Conservation (phyloP, 768 basidiomycete genomes). For the Suillus subluteus region DNA sequence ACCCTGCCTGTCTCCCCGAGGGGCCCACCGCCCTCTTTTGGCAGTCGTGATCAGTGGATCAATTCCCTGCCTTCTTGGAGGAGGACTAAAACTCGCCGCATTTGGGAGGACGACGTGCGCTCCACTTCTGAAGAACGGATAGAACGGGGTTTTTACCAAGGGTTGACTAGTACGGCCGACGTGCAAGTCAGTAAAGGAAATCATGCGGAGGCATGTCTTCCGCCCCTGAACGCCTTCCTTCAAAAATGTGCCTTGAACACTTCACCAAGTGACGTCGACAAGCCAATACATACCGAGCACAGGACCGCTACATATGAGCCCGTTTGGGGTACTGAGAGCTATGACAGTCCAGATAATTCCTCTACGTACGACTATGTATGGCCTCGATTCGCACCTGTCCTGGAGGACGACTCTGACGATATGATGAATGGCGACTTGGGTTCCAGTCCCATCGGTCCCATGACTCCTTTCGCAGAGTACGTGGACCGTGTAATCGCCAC, state of each 20-base stretch:
- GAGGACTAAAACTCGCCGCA: constrained; percentile 65
- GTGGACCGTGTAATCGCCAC: constrained; percentile 72
- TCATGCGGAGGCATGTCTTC: constrained; percentile 83
- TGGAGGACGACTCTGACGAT: constrained; percentile 68
- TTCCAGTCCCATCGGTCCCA: constrained; percentile 73
- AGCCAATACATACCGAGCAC: constrained; percentile 11
- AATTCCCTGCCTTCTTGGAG: constrained; percentile 73
- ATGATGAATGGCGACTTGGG: constrained; percentile 51
- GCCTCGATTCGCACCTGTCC: constrained; percentile 55
- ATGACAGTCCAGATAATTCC: neutral
- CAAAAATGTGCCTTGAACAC: constrained; percentile 15
- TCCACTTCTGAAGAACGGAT: constrained; percentile 20
- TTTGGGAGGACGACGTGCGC: constrained; percentile 60
- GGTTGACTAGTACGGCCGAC: constrained; percentile 80
- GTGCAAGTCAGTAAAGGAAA: constrained; percentile 84
- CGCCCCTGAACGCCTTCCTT: constrained; percentile 56
- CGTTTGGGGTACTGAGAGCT: neutral
- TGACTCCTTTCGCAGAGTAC: constrained; percentile 78
- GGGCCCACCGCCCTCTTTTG: constrained; percentile 66
- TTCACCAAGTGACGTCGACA: constrained; percentile 34
- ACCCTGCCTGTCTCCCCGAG: constrained; percentile 62
- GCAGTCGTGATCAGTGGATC: constrained; percentile 74
- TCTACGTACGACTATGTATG: constrained; percentile 20
- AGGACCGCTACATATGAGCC: neutral
- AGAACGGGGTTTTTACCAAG: constrained; percentile 66